Evolutionary conservation across 2,329 filamentous ascomycete species (phyloP), one percentile per base, ranked within the genome.

Genomic region (Fusarium denticulatum): DNA sequence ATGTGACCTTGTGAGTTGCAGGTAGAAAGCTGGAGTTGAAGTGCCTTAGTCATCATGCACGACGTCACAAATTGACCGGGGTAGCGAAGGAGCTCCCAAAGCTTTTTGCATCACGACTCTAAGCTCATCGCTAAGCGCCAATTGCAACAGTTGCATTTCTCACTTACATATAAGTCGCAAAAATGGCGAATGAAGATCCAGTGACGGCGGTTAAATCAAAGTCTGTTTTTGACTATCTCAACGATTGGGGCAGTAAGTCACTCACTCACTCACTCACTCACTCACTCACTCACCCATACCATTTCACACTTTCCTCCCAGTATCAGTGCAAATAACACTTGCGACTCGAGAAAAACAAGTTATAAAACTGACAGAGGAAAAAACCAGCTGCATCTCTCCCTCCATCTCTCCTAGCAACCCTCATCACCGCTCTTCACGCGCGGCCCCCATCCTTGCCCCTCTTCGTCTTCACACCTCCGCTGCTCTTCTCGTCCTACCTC

Each of bases 401-500:
- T 3, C 84, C 88, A 18, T 86, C 88, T 64, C 85, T 86, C 49
- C 84, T 90, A 28, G 88, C 87, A 45, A 89, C 88, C 50, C 84
- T 90, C 45, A 83, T 90, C 66, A 85, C 87, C 16, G 84, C 88
- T 40, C 86, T 90, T 22, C 89, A 90, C 83, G 83, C 83, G 49
- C 87, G 87, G 6, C 89, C 89, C 39, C 79, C 88, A 55, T 86
- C 82, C 18, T 80, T 88, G 7, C 86, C 88, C 40, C 83, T 90
- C 76, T 84, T 88, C 77, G 81, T 87, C 73, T 85, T 86, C 77
- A 80, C 83, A n/a, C 86, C 86, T 30, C 83, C 87, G 32, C 85
- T 90, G 37, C 80, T 89, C 63, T 89, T 90, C 81, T 83, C 85
- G 60, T 86, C 85, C 78, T 91, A 90, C 81, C 85, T 89, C 76